Conservation (phyloP, 2,329 filamentous ascomycete species). For the Leptographium lundbergii region DNA sequence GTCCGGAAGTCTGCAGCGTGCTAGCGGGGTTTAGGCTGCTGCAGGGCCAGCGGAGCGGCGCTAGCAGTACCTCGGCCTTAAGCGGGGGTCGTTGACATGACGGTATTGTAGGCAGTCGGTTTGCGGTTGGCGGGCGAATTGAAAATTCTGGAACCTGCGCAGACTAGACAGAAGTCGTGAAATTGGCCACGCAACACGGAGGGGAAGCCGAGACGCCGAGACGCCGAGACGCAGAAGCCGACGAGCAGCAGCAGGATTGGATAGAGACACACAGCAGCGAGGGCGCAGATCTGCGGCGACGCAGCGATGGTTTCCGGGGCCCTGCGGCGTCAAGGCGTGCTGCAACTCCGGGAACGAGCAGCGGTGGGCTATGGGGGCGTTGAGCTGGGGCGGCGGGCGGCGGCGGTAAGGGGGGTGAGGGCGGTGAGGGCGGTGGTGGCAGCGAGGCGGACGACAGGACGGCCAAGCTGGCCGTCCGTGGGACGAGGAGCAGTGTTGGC, state of each 20-base stretch:
- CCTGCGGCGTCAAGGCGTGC: conserved; percentile 10
- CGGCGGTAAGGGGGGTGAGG: neutral
- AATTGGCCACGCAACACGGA: neutral
- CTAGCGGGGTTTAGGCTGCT: neutral
- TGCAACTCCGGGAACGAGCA: conserved; percentile 9
- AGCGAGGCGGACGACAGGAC: neutral
- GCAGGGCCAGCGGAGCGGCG: neutral
- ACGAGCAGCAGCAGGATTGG: neutral
- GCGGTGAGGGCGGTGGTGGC: neutral
- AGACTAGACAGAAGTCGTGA: neutral
- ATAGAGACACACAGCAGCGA: neutral
- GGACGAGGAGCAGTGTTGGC: neutral
- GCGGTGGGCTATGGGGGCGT: neutral
- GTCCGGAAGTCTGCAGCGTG: neutral
- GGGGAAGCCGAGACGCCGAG: neutral
- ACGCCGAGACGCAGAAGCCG: neutral
- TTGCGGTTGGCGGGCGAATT: neutral
- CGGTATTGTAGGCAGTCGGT: neutral
- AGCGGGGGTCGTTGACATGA: neutral
- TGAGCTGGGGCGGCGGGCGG: neutral
- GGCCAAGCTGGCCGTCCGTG: neutral
- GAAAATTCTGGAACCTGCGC: neutral
- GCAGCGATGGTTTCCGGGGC: conserved; percentile 9
- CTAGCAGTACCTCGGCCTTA: conserved; percentile 5
- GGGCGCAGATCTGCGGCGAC: neutral